Base-by-base conservation (phyloP, 208 protist genomes). In the Wallacemonas rigidus region DNA sequence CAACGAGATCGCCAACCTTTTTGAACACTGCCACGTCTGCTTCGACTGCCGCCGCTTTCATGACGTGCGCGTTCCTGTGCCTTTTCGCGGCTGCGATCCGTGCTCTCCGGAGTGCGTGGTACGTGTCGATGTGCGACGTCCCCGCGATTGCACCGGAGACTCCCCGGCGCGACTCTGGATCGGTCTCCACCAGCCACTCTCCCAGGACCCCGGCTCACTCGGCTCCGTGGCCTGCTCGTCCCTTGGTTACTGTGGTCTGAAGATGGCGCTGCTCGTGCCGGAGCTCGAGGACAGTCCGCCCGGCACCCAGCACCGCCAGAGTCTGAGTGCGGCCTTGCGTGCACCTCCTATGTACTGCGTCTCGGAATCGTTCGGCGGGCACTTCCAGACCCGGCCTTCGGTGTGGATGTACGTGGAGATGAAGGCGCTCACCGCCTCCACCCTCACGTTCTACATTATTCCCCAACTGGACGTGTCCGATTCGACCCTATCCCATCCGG, bases 371-470 rank as follows among this genome's bases (percentile, higher is more conserved):
- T 91, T 85, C 64, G 71, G 79, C 50, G 86, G 86, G 11, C 81
- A 81, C 62, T 69, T 67, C 17, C 76, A 83, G 73, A 14, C 51
- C 50, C 69, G 80, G 55, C 80, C 82, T 35, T 76, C 79, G 17
- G 83, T 91, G 76, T 91, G 86, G 86, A 91, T 91, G 83, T 86
- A 82, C 70, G n/a, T 91, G 35, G 86, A 91, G 71, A 56, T 91
- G 41, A 80, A 91, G 26, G 3, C 74, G 1, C 3, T 14, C 6
- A 69, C 70, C 3, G 26, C 35, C 2, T 50, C 65, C 17, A 38
- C 72, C 39, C 47, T 70, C 1, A 72, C 74, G 60, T 91, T 90
- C 51, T 90, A 80, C 57, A 63, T 90, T 8, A 60, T 90, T 2
- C 80, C 85, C 3, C 79, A 90, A 17, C 73, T 90, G 50, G 78